Percentiles rank a stretch among this genome's conserved stretches.
Evolutionary conservation across 139 green algal species (phyloP).

Genomic region (Volvox africanus): DNA sequence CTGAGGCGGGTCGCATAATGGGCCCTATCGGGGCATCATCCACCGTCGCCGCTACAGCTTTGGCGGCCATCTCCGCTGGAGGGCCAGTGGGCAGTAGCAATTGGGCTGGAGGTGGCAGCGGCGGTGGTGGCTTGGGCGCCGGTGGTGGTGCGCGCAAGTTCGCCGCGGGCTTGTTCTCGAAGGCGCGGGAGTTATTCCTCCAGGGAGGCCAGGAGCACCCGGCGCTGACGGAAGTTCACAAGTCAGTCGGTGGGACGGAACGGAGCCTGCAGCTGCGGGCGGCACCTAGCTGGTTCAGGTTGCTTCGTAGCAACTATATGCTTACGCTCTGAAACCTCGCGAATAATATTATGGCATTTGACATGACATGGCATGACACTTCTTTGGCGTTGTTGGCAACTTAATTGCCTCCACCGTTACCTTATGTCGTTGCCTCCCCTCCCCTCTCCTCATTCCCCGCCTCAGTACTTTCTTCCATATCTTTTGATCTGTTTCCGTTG

Average conservation of each 20-base stretch:
- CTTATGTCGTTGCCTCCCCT: background rate
- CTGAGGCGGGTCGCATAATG: slow-evolving; percentile 62
- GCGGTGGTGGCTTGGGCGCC: background rate
- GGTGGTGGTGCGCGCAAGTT: background rate
- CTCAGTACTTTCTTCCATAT: background rate
- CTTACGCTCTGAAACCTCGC: no score
- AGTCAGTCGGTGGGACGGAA: background rate
- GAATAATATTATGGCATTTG: no score
- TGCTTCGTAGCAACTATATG: no score
- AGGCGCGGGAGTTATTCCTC: slow-evolving; percentile 31
- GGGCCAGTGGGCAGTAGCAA: background rate
- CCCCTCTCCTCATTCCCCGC: background rate
- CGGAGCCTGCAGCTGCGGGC: no score
- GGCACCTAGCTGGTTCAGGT: no score
- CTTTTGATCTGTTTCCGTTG: no score
- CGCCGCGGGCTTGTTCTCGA: slow-evolving; percentile 45
- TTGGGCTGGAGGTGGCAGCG: background rate
- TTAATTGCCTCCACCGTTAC: no score
- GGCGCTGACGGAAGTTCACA: slow-evolving; percentile 40
- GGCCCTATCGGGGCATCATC: background rate
- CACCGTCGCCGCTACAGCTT: background rate
- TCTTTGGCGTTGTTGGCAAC: no score
- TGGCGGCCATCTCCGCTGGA: background rate
- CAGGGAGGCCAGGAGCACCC: slow-evolving; percentile 30
- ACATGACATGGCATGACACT: no score